Evolutionary conservation across 2,329 filamentous ascomycete species (phyloP).

Genomic region (Curvularia verruculosa): DNA sequence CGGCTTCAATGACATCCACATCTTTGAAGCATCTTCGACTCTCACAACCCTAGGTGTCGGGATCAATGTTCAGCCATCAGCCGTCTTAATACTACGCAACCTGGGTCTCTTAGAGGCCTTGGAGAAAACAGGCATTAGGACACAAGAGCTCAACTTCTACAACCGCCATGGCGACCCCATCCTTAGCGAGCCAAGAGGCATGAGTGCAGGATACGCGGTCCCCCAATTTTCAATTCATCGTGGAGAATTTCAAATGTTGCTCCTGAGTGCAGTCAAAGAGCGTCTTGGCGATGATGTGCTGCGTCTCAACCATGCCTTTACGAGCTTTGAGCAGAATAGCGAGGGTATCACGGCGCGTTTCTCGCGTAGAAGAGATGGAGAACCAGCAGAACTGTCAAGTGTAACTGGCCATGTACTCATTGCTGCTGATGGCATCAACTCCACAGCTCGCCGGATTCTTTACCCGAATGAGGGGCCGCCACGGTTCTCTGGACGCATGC

Average conservation of each 20-base stretch:
- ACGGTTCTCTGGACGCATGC: conserved; percentile 54
- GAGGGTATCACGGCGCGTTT: conserved; percentile 50
- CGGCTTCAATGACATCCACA: conserved; percentile 58
- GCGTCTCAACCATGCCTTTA: conserved; percentile 50
- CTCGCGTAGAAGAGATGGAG: conserved; percentile 34
- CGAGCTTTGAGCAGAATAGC: conserved; percentile 46
- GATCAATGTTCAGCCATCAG: conserved; percentile 57
- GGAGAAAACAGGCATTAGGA: conserved; percentile 51
- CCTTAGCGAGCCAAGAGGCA: conserved; percentile 52
- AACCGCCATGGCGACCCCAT: conserved; percentile 54
- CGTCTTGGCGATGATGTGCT: conserved; percentile 49
- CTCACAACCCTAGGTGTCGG: conserved; percentile 54
- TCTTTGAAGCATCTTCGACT: conserved; percentile 53
- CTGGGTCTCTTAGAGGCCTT: conserved; percentile 52
- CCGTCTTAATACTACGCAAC: conserved; percentile 54
- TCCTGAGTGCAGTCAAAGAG: conserved; percentile 52
- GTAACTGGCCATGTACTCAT: conserved; percentile 48
- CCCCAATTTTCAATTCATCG: conserved; percentile 56
- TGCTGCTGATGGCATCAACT: conserved; percentile 56
- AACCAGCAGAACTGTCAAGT: conserved; percentile 36
- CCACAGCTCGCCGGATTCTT: conserved; percentile 49
- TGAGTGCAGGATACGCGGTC: conserved; percentile 51
- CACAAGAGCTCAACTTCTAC: conserved; percentile 54
- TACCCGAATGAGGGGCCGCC: conserved; percentile 55
- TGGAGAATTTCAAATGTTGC: conserved; percentile 55